These are phyloP conservation scores for Neospora caninum DNA, from an alignment of 169 alveolate species.

Conservation along the genomic window DNA sequence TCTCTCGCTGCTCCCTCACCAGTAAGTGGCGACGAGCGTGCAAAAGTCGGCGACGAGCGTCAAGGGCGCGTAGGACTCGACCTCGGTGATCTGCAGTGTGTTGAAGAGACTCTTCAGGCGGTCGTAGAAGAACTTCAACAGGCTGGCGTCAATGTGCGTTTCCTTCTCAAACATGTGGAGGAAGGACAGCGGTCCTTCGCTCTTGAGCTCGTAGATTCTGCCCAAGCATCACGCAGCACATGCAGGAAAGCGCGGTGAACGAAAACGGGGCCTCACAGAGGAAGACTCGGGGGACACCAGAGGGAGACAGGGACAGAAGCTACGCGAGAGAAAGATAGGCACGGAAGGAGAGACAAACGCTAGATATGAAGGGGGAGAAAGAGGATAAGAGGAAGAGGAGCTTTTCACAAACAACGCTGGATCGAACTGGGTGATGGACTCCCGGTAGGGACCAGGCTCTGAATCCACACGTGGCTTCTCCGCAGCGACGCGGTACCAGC, in stretches of 20 bases:
- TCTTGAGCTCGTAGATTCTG: slow-evolving; percentile 82
- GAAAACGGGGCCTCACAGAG: not conserved
- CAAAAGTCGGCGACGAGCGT: slow-evolving; percentile 88
- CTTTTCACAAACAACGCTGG: too few relatives aligned
- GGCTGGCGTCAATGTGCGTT: slow-evolving; percentile 80
- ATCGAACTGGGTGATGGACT: too few relatives aligned
- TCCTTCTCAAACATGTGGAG: slow-evolving; percentile 82
- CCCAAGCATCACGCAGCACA: not conserved
- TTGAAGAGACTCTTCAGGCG: slow-evolving; percentile 79
- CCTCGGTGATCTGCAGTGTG: slow-evolving; percentile 78
- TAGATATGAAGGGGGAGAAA: too few relatives aligned
- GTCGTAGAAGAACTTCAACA: slow-evolving; percentile 84
- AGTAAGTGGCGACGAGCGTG: slow-evolving; percentile 92
- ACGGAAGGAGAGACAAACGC: too few relatives aligned
- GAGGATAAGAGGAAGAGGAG: too few relatives aligned
- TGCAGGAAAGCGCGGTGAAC: not conserved
- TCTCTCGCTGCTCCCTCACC: slow-evolving; percentile 48
- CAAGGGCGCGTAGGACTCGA: slow-evolving; percentile 76
- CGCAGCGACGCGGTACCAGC: too few relatives aligned
- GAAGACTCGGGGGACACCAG: not conserved
- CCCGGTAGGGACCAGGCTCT: too few relatives aligned
- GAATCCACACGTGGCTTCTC: too few relatives aligned
- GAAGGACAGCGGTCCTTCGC: slow-evolving; percentile 94
- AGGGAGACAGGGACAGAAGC: not conserved
- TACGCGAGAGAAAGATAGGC: not conserved